Evolutionary conservation across 2,329 filamentous ascomycete species (phyloP).

Genomic region (Colletotrichum limetticola): DNA sequence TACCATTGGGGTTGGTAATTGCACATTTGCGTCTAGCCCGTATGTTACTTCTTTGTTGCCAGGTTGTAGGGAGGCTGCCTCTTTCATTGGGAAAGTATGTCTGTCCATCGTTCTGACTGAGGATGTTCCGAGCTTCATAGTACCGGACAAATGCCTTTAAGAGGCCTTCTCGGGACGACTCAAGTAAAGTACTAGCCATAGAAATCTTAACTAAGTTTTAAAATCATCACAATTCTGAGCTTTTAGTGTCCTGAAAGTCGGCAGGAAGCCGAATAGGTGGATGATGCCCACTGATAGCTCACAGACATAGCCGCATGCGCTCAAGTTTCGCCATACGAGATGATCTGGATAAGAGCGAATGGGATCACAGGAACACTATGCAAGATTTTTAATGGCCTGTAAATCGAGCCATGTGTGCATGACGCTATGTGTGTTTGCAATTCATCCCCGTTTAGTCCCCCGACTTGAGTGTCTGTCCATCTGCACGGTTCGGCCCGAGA

Average conservation of each 20-base stretch:
- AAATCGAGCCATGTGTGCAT: not conserved
- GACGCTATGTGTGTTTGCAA: not conserved
- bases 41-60: no score
- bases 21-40: no score
- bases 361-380: not conserved
- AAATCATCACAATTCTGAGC: no score
- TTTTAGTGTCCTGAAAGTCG: not conserved
- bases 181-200: not conserved
- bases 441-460: constrained; percentile 10
- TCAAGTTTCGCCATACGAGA: not conserved
- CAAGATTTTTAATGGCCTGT: not conserved
- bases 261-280: constrained; percentile 10
- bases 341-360: not conserved
- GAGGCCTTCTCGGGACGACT: not conserved
- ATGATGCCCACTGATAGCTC: not conserved
- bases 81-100: no score
- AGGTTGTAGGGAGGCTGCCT: no score
- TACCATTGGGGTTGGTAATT: no score
- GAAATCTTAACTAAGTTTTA: not conserved
- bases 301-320: not conserved
- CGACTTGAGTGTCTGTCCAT: not conserved
- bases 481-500: constrained; percentile 33
- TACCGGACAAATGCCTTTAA: no score
- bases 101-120: not conserved
- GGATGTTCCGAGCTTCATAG: not conserved